Base-by-base conservation (phyloP, 306 rosid genomes). In the Pterocarpus macrocarpus region DNA sequence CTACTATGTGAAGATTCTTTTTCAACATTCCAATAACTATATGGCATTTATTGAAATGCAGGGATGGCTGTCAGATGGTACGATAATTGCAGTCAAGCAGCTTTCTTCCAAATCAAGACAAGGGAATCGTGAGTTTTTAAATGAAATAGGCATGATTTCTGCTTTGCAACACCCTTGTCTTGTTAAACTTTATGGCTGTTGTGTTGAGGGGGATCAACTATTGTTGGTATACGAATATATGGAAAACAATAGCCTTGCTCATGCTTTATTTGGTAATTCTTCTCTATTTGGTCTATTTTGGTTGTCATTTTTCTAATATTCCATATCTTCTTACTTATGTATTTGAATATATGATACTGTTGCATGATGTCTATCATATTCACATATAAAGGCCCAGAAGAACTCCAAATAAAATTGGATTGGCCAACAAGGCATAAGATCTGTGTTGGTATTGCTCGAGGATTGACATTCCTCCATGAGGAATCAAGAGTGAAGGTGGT, bases 391-490 rank as follows among this genome's bases (percentile, higher is more conserved):
- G 90, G 87, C 36, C 50, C 67, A 2, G 73, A 57, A 47, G 83
- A 69, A 78, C 7, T 34, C 2, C 78, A n/a, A 22, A 59, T 82
- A 64, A 71, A 71, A 15, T 53, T 92, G 71, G 85, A 88, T 58
- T 92, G 92, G 97, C 49, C 84, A 62, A 92, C 86, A 55, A 89
- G 95, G 73, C 84, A 84, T 10, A 91, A 47, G 43, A 92, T 92
- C 0, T 92, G 94, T 57, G 9, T 91, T 70, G 89, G 95, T 64
- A 85, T 91, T 66, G 94, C 89, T 0, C 91, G 78, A 77, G 95
- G 95, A 12, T 84, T 92, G 73, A 87, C 92, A n/a, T 89, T 47
- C 78, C 94, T 92, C n/a, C 97, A 92, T 77, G 97, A 92, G 63
- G 97, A 92, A 43, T 92, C 97, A 2, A 85, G 87, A 76, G 8